Evolutionary conservation across 2,329 filamentous ascomycete genomes (phyloP), one percentile per base, ranked within the genome.

Genomic region (Apiospora phragmitis): DNA sequence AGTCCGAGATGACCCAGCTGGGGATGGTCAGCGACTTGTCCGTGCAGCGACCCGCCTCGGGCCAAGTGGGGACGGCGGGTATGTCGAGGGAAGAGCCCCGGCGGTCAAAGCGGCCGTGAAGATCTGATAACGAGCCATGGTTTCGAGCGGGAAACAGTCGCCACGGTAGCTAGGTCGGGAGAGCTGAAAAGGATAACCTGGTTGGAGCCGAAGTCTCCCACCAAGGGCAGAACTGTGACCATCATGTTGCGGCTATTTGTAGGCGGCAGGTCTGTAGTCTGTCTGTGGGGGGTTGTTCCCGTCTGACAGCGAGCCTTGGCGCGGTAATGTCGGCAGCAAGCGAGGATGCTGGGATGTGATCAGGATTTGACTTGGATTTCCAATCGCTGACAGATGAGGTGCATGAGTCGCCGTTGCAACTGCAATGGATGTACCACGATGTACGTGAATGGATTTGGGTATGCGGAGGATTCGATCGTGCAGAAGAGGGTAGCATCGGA

Each of bases 1-100:
- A 62, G 18, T 38, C 32, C 3, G 55, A 38, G 18, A 62, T 38
- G 2, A 62, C 18, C 55, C 55, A 62, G 29, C 55, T 62, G 32
- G 55, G 55, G 55, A 62, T 62, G 3, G 55, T 62, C 32, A 62
- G 9, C 55, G 55, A 62, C 55, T 62, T 62, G 55, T 62, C 55
- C 32, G 55, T 62, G 29, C 55, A 62, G 55, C 55, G 55, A 11
- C 55, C 55, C 55, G 55, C 18, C 18, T 32, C 21, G 55, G 55
- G 55, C 55, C 55, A 62, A 9, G 4, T 29, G 21, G 55, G 55
- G 29, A 35, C 55, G 29, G 55, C 55, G 32, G 55, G 55, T 38
- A 62, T 62, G 21, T 38, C 55, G 32, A 62, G 2, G 29, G 55
- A 1, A 62, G 55, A 21, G 55, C 32, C 9, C 18, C 18, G 29